Base-by-base conservation (phyloP, 305 asterid species). In the Solanum hybrid region DNA sequence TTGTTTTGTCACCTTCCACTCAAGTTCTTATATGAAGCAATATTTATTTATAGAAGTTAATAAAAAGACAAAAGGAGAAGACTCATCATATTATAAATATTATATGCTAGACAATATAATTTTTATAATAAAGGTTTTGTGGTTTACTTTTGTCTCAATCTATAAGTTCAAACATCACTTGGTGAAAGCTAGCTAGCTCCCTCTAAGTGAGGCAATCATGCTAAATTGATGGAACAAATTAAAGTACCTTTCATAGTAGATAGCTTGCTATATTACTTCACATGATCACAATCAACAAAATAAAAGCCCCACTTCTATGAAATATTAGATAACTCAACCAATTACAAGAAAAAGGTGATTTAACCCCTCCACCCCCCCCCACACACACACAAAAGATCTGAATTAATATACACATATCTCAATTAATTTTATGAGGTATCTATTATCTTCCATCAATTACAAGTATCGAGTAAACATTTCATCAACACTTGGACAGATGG, bases 181-280 rank as follows among this genome's bases (percentile, higher is more conserved):
- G 89, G 88, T 76, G 90, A 90, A 89, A 86, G 85, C 90, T 89
- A 86, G 92, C 90, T 90, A 92, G 92, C 91, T 90, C 90, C 94
- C 93, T 91, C 90, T 87, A 64, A 88, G 85, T 89, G 89, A 89
- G 94, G 93, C 93, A 92, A 90, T 92, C 89, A 90, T 92, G 89
- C 39, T 71, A 85, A 90, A 69, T 76, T 90, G 86, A 89, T 89
- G 46, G 83, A 90, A 71, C 89, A 82, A 82, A 82, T 82, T 84
- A 51, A 84, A 51, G 87, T 84, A 20, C 75, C 87, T 84, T 84
- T 84, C 87, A 46, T 28, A 84, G 87, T 82, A 82, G 87, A 34
- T 40, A 24, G 12, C 86, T 81, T 26, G 69, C 35, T 5, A 11
- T 79, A 18, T 34, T 11, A 35, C 67, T 74, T 34, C 79, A 51